Conservation (phyloP, 176 grass and related monocot species). For the Bonia amplexicaulis region DNA sequence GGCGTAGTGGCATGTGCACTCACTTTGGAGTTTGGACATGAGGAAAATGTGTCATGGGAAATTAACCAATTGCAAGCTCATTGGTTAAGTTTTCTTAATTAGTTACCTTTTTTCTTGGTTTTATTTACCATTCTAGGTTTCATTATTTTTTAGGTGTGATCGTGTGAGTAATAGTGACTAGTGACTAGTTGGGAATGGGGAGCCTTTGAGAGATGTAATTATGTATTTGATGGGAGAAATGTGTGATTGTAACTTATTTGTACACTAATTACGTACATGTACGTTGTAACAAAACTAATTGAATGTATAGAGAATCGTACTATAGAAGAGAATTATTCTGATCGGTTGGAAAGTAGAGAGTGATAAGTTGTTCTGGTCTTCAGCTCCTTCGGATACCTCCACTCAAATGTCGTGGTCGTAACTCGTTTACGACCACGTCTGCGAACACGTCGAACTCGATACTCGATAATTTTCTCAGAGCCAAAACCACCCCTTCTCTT, state of each 20-base stretch:
- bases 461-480: no score
- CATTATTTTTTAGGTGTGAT: constrained; percentile 25
- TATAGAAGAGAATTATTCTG: no score
- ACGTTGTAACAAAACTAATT: no score
- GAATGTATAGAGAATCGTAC: no score
- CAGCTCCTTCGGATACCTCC: no score
- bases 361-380: no score
- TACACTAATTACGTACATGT: no score
- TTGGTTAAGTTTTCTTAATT: background rate
- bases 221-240: background rate
- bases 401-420: no score
- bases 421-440: no score
- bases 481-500: no score
- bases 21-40: background rate
- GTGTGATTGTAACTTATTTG: constrained; percentile 31
- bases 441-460: no score
- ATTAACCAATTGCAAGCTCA: constrained; percentile 5
- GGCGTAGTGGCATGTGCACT: constrained; percentile 40
- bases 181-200: constrained; percentile 2
- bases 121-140: constrained; percentile 1
- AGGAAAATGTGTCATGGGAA: background rate
- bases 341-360: no score
- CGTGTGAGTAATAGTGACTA: background rate
- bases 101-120: background rate
- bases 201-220: constrained; percentile 2